Evolutionary conservation across 2,329 filamentous ascomycete species (phyloP).

Genomic region (Penicillium sp.): DNA sequence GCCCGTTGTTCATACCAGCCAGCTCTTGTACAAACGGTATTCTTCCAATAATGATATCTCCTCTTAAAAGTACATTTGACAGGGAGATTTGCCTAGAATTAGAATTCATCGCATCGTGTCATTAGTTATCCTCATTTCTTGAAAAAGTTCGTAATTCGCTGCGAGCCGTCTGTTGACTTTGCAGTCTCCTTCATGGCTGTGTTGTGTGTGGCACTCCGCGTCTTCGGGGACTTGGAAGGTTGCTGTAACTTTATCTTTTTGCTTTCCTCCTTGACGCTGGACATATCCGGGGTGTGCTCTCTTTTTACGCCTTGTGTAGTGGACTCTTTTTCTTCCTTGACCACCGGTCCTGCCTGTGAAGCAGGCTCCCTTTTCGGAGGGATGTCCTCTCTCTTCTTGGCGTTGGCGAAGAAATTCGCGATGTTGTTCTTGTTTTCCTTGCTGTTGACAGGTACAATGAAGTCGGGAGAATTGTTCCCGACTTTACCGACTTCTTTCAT

Average conservation of each 20-base stretch:
- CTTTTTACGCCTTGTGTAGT: constrained; percentile 50
- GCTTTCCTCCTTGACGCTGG: constrained; percentile 12
- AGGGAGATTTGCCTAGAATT: background rate
- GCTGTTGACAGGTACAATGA: constrained; percentile 76
- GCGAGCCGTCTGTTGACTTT: constrained; percentile 47
- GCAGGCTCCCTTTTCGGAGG: constrained; percentile 24
- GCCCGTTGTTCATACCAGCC: background rate
- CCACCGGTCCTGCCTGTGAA: constrained; percentile 35
- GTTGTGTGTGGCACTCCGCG: constrained; percentile 55
- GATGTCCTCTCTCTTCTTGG: constrained; percentile 29
- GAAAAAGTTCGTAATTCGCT: constrained; percentile 50
- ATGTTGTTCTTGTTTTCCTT: constrained; percentile 89
- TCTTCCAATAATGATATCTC: background rate
- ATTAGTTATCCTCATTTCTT: constrained; percentile 28
- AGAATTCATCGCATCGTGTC: background rate
- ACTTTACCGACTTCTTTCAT: constrained; percentile 88
- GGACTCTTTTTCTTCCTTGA: constrained; percentile 43
- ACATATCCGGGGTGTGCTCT: constrained; percentile 37
- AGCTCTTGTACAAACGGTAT: constrained; percentile 1
- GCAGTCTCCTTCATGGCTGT: constrained; percentile 43
- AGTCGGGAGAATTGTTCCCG: constrained; percentile 78
- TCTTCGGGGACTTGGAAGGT: constrained; percentile 34
- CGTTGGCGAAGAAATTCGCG: constrained; percentile 79
- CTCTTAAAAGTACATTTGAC: too few species aligned
- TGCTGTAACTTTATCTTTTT: constrained; percentile 26